Evolutionary conservation across 2,329 filamentous ascomycete genomes (phyloP).

Genomic region (Pyrenochaeta sp.): DNA sequence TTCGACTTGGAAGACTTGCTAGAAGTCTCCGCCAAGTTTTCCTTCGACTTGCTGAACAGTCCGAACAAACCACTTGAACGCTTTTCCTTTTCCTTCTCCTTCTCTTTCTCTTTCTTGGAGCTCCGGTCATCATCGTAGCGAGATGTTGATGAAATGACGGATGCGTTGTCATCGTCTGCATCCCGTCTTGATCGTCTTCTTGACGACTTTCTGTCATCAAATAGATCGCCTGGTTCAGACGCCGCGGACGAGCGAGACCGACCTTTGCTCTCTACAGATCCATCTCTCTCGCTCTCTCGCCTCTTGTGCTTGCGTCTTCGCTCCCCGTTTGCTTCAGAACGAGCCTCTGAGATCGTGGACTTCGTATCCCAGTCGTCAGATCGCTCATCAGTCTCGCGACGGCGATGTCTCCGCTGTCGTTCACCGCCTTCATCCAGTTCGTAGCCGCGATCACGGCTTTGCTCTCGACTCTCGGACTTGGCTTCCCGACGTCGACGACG

Average conservation of each 20-base stretch:
- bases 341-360: slow-evolving; percentile 50
- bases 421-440: slow-evolving; percentile 41
- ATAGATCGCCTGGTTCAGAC: slow-evolving; percentile 52
- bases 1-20: slow-evolving; percentile 44
- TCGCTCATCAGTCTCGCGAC: slow-evolving; percentile 44
- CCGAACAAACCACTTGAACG: slow-evolving; percentile 57
- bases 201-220: slow-evolving; percentile 50
- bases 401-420: slow-evolving; percentile 44
- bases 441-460: slow-evolving; percentile 48
- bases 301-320: slow-evolving; percentile 45
- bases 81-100: slow-evolving; percentile 51
- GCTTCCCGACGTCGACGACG: slow-evolving; percentile 33
- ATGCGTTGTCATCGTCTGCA: slow-evolving; percentile 54
- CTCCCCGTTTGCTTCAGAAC: slow-evolving; percentile 47
- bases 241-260: slow-evolving; percentile 44
- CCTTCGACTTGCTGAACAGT: slow-evolving; percentile 57
- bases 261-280: slow-evolving; percentile 35
- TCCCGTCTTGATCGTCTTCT: slow-evolving; percentile 53
- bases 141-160: slow-evolving; percentile 51
- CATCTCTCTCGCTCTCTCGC: slow-evolving; percentile 42
- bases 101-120: slow-evolving; percentile 38
- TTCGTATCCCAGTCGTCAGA: slow-evolving; percentile 52
- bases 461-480: slow-evolving; percentile 34
- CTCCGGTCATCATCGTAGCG: slow-evolving; percentile 51
- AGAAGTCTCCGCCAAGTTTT: slow-evolving; percentile 42